Conservation (phyloP, 129 eudicot species). For the Solidago caesia region DNA sequence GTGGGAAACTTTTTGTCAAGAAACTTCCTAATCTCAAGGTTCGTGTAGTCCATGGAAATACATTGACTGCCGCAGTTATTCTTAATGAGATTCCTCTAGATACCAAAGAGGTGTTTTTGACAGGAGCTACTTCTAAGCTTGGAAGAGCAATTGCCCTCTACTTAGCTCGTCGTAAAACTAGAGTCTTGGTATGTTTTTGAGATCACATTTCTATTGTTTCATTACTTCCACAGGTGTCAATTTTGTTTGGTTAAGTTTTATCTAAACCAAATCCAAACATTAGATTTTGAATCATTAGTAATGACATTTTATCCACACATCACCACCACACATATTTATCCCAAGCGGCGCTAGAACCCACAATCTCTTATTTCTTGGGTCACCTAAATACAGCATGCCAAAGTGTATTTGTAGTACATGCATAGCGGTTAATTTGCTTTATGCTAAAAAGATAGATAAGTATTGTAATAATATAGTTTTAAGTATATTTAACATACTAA, state of each 20-base stretch:
- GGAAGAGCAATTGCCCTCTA: slow-evolving; percentile 92
- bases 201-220: neutral
- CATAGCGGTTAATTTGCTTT: neutral
- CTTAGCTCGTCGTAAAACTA: slow-evolving; percentile 59
- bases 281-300: too few relatives aligned
- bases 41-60: slow-evolving; percentile 90
- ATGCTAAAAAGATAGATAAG: too few relatives aligned
- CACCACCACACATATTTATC: too few relatives aligned
- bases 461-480: neutral
- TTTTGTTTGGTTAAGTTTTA: neutral
- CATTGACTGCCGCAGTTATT: slow-evolving; percentile 77
- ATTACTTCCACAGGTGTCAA: neutral
- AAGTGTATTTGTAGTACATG: neutral
- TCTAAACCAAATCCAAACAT: too few relatives aligned
- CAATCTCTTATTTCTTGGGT: too few relatives aligned
- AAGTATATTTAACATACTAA: neutral
- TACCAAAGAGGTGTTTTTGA: slow-evolving; percentile 69
- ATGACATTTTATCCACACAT: too few relatives aligned
- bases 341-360: too few relatives aligned
- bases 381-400: neutral
- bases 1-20: slow-evolving; percentile 79
- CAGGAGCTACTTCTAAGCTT: slow-evolving; percentile 92
- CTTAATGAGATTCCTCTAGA: slow-evolving; percentile 62
- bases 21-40: slow-evolving; percentile 79
- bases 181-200: slow-evolving; percentile 58